Conservation (phyloP, 306 rosid species). For the peach (Prunus persica) region DNA sequence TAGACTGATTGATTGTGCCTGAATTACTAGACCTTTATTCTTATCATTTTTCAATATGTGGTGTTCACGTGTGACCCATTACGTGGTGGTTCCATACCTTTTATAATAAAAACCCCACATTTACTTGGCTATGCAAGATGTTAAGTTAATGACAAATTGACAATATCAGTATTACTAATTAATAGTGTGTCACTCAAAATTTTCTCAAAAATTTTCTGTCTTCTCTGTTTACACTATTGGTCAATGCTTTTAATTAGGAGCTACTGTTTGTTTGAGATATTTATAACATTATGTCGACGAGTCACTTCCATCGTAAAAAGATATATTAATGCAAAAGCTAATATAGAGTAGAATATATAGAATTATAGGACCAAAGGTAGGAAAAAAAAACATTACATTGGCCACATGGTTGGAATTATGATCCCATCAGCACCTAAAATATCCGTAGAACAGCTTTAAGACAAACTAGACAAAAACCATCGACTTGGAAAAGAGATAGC, state of each 20-base stretch:
- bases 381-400: background rate
- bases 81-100: too few species aligned
- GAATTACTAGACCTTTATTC: too few species aligned
- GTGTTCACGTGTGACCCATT: rapidly evolving
- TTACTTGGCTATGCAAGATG: too few species aligned
- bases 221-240: too few species aligned
- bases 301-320: background rate
- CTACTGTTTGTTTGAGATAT: background rate
- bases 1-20: too few species aligned
- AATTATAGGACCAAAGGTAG: background rate
- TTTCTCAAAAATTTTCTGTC: too few species aligned
- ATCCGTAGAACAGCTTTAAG: background rate
- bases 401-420: conserved; percentile 5
- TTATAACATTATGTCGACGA: background rate
- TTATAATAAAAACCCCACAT: too few species aligned
- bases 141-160: too few species aligned
- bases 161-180: too few species aligned
- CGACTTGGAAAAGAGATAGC: background rate
- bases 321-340: background rate
- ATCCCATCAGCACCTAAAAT: conserved; percentile 4
- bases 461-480: background rate
- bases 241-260: background rate
- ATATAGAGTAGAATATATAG: background rate
- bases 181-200: too few species aligned
- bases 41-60: too few species aligned